Percentiles rank a stretch among this genome's conserved stretches.
These are phyloP conservation scores for Exobasidium rhododendri DNA, from an alignment of 1,284 basidiomycete genomes.

Conservation along the genomic window DNA sequence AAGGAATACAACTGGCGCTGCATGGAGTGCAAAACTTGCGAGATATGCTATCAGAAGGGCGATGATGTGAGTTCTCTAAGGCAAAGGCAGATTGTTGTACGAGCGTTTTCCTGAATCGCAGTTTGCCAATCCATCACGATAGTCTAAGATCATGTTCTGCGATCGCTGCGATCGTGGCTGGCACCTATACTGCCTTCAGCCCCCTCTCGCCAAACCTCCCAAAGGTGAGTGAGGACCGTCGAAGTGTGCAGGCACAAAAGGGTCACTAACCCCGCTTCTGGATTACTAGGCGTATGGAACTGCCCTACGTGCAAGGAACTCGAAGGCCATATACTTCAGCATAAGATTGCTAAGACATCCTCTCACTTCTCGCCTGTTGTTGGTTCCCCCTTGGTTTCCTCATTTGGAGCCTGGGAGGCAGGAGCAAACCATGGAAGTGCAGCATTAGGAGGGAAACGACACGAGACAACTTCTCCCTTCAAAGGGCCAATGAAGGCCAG, in stretches of 20 bases:
- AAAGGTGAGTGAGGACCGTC: slow-evolving; percentile 18
- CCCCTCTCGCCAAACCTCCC: slow-evolving; percentile 57
- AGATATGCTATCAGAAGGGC: slow-evolving; percentile 78
- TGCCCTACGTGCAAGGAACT: slow-evolving; percentile 39
- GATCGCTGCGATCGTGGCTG: slow-evolving; percentile 94
- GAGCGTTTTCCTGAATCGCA: not conserved
- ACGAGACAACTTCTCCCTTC: slow-evolving; percentile 7
- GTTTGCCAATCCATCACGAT: no score
- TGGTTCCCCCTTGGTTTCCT: slow-evolving; percentile 21
- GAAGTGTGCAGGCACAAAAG: no score
- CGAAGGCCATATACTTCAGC: slow-evolving; percentile 9
- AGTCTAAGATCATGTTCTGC: slow-evolving; percentile 71
- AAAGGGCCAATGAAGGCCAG: slow-evolving; percentile 23
- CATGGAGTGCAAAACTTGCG: slow-evolving; percentile 88
- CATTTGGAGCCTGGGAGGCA: slow-evolving; percentile 26
- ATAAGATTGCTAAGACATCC: slow-evolving; percentile 5
- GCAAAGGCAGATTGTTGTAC: not conserved
- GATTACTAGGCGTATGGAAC: slow-evolving; percentile 40
- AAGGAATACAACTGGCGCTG: slow-evolving; percentile 82
- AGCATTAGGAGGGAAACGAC: not conserved
- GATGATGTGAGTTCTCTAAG: slow-evolving; percentile 71
- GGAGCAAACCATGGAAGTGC: slow-evolving; percentile 16
- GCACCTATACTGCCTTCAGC: slow-evolving; percentile 83
- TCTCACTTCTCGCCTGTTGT: slow-evolving; percentile 8
- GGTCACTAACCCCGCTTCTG: slow-evolving; percentile 7